Evolutionary conservation across 75 land plant species (phyloP).

Genomic region (Picea glauca): DNA sequence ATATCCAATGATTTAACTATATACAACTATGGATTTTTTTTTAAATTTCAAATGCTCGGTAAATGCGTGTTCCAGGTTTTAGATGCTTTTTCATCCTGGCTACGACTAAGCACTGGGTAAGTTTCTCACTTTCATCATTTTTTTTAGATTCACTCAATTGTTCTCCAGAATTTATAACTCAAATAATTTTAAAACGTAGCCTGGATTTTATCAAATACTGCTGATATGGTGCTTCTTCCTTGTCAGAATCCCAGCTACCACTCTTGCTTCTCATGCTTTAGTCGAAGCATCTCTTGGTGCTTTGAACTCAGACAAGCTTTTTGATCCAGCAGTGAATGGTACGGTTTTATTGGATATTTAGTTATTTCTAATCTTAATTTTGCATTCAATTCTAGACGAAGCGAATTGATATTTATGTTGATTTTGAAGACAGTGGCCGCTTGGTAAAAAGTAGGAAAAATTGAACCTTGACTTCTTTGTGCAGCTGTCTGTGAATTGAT

Average conservation of each 20-base stretch:
- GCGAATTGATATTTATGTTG: too few relatives aligned
- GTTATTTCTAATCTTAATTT: too few relatives aligned
- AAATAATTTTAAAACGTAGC: background rate
- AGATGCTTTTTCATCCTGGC: conserved; percentile 95
- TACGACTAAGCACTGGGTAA: conserved; percentile 79
- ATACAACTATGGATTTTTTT: too few relatives aligned
- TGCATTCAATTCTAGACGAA: too few relatives aligned
- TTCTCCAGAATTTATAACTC: background rate
- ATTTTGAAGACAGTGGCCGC: too few relatives aligned
- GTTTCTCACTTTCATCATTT: conserved; percentile 1
- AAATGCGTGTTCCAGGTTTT: conserved; percentile 17
- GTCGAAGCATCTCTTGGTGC: conserved; percentile 74
- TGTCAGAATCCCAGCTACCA: conserved; percentile 40
- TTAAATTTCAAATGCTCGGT: background rate
- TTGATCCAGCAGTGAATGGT: conserved; percentile 96
- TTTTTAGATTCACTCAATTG: background rate
- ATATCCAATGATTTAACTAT: too few relatives aligned
- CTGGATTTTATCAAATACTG: background rate
- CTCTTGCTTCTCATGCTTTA: conserved; percentile 84
- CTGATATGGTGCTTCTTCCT: background rate
- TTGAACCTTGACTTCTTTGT: background rate
- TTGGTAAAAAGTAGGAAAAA: too few relatives aligned
- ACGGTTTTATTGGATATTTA: conserved; percentile 9
- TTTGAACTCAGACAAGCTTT: conserved; percentile 64
- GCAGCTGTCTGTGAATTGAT: conserved; percentile 91